Conservation (phyloP, 352 stramenopile genomes). For the Proteromonas lacertae region DNA sequence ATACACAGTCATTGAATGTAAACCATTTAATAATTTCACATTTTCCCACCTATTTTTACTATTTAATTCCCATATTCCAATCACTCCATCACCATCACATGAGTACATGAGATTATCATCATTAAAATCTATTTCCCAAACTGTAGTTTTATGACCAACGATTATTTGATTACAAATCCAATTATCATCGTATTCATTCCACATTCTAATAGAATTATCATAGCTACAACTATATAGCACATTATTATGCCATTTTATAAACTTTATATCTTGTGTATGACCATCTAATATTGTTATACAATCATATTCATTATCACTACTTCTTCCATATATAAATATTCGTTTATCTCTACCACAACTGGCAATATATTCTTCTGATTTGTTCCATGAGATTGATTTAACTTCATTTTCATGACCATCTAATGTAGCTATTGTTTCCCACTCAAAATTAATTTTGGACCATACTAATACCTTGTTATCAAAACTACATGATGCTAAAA, state of each 20-base stretch:
- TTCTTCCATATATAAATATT: slow-evolving; percentile 86
- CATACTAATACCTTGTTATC: slow-evolving; percentile 72
- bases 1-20: slow-evolving; percentile 52
- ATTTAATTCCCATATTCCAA: slow-evolving; percentile 59
- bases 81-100: slow-evolving; percentile 44
- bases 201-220: slow-evolving; percentile 73
- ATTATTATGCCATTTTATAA: slow-evolving; percentile 54
- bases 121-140: slow-evolving; percentile 55
- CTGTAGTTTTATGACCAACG: slow-evolving; percentile 50
- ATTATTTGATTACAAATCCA: slow-evolving; percentile 77
- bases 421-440: slow-evolving; percentile 66
- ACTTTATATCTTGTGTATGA: slow-evolving; percentile 83
- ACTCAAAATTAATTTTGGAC: slow-evolving; percentile 26
- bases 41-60: slow-evolving; percentile 4
- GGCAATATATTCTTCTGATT: slow-evolving; percentile 54
- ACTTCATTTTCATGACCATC: slow-evolving; percentile 94
- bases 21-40: not conserved
- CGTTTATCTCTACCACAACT: slow-evolving; percentile 90
- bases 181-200: slow-evolving; percentile 70
- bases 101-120: slow-evolving; percentile 33
- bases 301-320: slow-evolving; percentile 53
- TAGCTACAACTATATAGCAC: slow-evolving; percentile 53
- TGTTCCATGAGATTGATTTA: slow-evolving; percentile 74
- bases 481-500: slow-evolving; percentile 73
- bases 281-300: slow-evolving; percentile 75